A percentile compares a stretch with the other conserved stretches of the same genome.
Conservation (phyloP, 139 green algal genomes). For the Micractinium conductrix region DNA sequence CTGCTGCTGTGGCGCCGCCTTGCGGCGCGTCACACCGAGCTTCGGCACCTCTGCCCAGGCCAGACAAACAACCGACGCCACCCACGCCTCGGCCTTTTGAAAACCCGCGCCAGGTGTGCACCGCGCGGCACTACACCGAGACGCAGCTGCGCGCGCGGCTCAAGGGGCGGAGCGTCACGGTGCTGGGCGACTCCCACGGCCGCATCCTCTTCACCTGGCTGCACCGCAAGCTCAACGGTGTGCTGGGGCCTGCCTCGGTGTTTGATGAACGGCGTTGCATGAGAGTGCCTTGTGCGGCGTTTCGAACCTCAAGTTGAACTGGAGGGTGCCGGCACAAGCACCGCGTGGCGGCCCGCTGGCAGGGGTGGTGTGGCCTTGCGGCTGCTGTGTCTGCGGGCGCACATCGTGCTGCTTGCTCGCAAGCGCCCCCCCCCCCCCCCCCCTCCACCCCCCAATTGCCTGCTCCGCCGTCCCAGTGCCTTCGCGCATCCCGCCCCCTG, state of each 20-base stretch:
- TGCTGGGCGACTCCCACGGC: background rate
- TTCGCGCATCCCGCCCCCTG: background rate
- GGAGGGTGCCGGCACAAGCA: background rate
- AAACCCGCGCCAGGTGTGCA: background rate
- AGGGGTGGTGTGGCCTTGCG: too few species aligned
- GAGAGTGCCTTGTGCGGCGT: background rate
- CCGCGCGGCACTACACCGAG: background rate
- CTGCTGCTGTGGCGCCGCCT: too few species aligned
- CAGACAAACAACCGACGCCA: too few species aligned
- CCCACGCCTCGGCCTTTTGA: too few species aligned
- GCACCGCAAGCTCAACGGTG: background rate
- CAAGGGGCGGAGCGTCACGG: background rate
- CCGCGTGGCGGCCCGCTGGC: background rate
- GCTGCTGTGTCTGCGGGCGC: background rate
- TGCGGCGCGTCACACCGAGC: too few species aligned
- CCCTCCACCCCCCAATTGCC: too few species aligned
- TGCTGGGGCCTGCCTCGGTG: background rate
- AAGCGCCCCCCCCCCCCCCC: too few species aligned
- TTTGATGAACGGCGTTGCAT: background rate
- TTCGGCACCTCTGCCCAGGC: too few species aligned
- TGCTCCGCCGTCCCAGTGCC: too few species aligned
- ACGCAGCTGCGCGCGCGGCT: background rate
- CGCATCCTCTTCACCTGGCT: slow-evolving; percentile 5
- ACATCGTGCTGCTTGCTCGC: background rate
- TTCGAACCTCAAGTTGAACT: too few species aligned